Evolutionary conservation across 176 grass and related monocot species (phyloP), one percentile per base, ranked within the genome.

Genomic region (Rhynchospora breviuscula): DNA sequence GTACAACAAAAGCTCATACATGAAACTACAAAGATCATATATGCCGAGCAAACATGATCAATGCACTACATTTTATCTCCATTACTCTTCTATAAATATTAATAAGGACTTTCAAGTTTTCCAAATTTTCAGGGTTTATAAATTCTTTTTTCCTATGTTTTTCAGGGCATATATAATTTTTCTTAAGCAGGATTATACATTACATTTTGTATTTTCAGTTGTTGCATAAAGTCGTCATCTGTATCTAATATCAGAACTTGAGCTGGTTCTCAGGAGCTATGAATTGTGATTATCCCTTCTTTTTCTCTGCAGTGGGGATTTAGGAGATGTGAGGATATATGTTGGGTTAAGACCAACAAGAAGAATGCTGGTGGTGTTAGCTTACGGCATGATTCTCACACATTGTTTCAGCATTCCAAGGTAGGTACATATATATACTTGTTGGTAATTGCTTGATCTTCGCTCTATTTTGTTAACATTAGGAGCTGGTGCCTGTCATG

Each of bases 331-430:
- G 95, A 98, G 23, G 92, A 98, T 82, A 90, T 98, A 85, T 98
- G 92, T 68, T 98, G 95, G 95, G 83, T 98, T 49, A 98, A 95
- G 83, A 98, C 92, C 12, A 98, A 95, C 91, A 98, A 98, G 85
- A 95, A 87, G 87, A 98, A 91, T 95, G 91, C 96, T 71, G 81
- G 90, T 63, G 84, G 92, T 74, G 88, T 86, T 80, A 76, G 72
- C 53, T 86, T 98, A 78, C 83, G 91, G n/a, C 95, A 98, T 80
- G 95, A 95, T 86, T 93, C 92, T 70, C 91, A 85, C 59, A 98
- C 95, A 65, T 64, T 98, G 57, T 86, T 93, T 44, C 95, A 98
- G 81, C 95, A 91, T 87, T 95, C 95, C 80, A 98, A 98, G 92
- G 95, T 91, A 60, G 21, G 60, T 60, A 48, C 19, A 22, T 18